Base-by-base conservation (phyloP, 805 yeast genomes). In the Saturnispora silvae region DNA sequence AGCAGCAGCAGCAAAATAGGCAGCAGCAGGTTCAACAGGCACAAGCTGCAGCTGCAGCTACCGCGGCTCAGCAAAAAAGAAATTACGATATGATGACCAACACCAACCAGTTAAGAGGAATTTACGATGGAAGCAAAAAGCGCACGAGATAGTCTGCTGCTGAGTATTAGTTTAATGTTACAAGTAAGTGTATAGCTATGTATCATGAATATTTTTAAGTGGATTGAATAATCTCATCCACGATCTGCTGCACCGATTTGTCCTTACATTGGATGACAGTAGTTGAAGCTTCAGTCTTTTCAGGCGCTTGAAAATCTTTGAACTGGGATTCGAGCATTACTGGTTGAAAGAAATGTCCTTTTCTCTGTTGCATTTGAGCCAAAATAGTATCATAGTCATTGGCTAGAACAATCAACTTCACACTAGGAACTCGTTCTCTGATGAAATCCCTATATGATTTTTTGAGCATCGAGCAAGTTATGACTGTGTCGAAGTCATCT, bases 381-480 rank as follows among this genome's bases (percentile, higher is more conserved):
- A 71, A 43, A 31, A 87, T 68, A 44, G 69, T 80, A 7, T 76
- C 78, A 46, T 64, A 70, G 7, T 75, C 62, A 9, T 86, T 79
- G 48, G 72, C 69, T 32, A 89, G 57, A 51, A 87, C 79, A 23
- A 86, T 64, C 56, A 81, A 78, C 5, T 23, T 33, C 8, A 36
- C 33, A 3, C 33, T 40, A 3, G 19, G 41, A 3, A 65, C 60
- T 23, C 59, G 50, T 4, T 51, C 43, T 30, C 71, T 65, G 19
- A 89, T 68, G 37, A 60, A 60, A 22, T 79, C 75, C 45, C 98
- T 68, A 56, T 92, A 92, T 11, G 54, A 57, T 47, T 67, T 67
- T 60, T 87, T 89, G 54, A 92, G 65, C 53, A 89, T 77, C 1
- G 96, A 87, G 54, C 98, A 92, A 4, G 94, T 72, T 2, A 81